Evolutionary conservation across 2,329 filamentous ascomycete species (phyloP).

Genomic region (Catunica adiposa): DNA sequence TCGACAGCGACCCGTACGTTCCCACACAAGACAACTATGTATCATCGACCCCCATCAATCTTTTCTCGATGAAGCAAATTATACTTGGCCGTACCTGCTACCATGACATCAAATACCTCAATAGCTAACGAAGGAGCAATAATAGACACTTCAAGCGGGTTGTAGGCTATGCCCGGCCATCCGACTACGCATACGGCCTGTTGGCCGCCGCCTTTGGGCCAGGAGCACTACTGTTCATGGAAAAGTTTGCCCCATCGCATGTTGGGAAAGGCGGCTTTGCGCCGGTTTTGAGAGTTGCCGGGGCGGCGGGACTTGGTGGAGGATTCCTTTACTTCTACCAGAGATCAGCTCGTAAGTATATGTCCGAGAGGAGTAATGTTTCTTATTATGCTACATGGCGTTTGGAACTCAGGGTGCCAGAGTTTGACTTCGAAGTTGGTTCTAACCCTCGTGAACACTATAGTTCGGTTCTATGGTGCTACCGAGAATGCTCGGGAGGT

Average conservation of each 20-base stretch:
- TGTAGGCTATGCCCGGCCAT: conserved; percentile 65
- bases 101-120: too few species aligned
- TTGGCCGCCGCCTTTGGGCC: conserved; percentile 57
- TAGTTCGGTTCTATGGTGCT: conserved; percentile 92
- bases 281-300: conserved; percentile 63
- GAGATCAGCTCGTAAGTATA: conserved; percentile 56
- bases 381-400: not conserved
- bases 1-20: conserved; percentile 93
- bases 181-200: conserved; percentile 62
- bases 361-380: not conserved
- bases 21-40: conserved; percentile 14
- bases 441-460: not conserved
- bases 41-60: not conserved
- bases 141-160: conserved; percentile 79
- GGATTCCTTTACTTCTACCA: conserved; percentile 79
- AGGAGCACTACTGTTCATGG: conserved; percentile 57
- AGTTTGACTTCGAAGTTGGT: not conserved
- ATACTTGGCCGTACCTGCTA: too few species aligned
- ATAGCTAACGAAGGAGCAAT: too few species aligned
- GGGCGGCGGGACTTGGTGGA: conserved; percentile 54
- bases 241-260: conserved; percentile 70
- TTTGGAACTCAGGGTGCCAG: not conserved
- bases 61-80: not conserved
- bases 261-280: conserved; percentile 71
- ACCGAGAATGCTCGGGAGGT: conserved; percentile 82